Evolutionary conservation across 2,329 filamentous ascomycete genomes (phyloP).

Genomic region (Harringtonia lauricola): DNA sequence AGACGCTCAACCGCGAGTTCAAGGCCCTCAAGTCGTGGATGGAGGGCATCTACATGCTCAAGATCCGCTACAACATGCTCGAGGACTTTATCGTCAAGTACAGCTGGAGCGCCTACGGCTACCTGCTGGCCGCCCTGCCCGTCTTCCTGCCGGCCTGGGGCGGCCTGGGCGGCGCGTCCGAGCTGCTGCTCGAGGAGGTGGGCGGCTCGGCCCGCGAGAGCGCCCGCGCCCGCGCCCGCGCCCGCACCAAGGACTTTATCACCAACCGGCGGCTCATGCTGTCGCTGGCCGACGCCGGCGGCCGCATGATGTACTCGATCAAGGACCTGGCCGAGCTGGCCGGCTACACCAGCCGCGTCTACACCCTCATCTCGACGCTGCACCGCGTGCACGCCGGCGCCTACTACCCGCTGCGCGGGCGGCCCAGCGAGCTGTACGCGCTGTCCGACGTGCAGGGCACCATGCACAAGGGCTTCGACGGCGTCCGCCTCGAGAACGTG

Average conservation of each 20-base stretch:
- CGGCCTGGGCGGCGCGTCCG: constrained; percentile 63
- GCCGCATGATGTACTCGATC: constrained; percentile 99
- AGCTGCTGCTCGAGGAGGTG: constrained; percentile 34
- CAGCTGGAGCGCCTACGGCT: constrained; percentile 96
- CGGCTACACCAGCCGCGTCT: constrained; percentile 91
- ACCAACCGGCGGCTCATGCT: constrained; percentile 98
- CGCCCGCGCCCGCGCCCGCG: constrained; percentile 54
- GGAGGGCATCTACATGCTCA: constrained; percentile 96
- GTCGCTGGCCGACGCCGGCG: constrained; percentile 88
- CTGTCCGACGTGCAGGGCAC: constrained; percentile 88
- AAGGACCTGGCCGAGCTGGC: constrained; percentile 95
- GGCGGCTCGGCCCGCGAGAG: constrained; percentile 10
- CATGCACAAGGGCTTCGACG: constrained; percentile 88
- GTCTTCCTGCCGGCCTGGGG: constrained; percentile 94
- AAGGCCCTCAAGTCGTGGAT: constrained; percentile 91
- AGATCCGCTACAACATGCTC: constrained; percentile 97
- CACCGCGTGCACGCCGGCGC: constrained; percentile 88
- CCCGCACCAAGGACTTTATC: constrained; percentile 96
- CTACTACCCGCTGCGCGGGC: constrained; percentile 57
- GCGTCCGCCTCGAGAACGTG: constrained; percentile 84
- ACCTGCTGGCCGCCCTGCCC: constrained; percentile 82
- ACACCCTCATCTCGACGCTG: constrained; percentile 87
- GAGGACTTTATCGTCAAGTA: constrained; percentile 98
- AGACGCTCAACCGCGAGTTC: constrained; percentile 85
- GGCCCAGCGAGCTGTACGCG: constrained; percentile 71